Evolutionary conservation across 306 rosid species (phyloP), one percentile per base, ranked within the genome.

Genomic region (Vigna unguiculata): DNA sequence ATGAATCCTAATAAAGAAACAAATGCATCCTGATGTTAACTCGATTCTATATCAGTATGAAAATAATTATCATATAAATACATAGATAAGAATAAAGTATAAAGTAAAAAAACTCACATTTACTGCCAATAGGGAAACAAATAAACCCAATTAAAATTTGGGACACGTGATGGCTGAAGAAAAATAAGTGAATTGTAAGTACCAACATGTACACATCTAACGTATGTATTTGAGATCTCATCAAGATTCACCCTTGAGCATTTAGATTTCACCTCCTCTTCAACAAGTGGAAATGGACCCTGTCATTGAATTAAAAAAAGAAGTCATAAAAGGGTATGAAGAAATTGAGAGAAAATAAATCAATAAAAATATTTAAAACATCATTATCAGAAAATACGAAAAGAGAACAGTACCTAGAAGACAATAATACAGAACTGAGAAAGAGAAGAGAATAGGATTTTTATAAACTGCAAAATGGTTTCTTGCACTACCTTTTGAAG

Each of bases 161-260:
- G 24, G 54, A 71, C 45, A 64, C 61, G 13, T 48, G 32, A 40
- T 25, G 4, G 12, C 45, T 71, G 14, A 48, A 64, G 67, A 63
- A 32, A 71, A 78, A 70, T 62, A 61, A 28, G 72, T 54, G n/a
- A 61, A 68, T 40, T 43, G 69, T 43, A 88, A 71, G 76, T 54
- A 62, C 71, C 9, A 46, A 20, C 34, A 51, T 40, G 57, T 19
- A 79, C 90, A 95, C 97, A 97, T 92, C 93, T 82, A 54, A 89
- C 90, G 65, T 89, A 83, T 82, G 86, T 83, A 86, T 87, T 92
- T 83, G 97, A 92, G 86, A 88, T 79, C 83, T 92, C 97, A 77
- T 95, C 99, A 83, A 95, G 96, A 88, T 89, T 95, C 70, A 92
- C 93, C 97, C 99, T 90, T 40, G 99, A 92, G 77, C 99, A 95